Base-by-base conservation (phyloP, 2,329 filamentous ascomycete genomes). In the Scedosporium apiospermum region DNA sequence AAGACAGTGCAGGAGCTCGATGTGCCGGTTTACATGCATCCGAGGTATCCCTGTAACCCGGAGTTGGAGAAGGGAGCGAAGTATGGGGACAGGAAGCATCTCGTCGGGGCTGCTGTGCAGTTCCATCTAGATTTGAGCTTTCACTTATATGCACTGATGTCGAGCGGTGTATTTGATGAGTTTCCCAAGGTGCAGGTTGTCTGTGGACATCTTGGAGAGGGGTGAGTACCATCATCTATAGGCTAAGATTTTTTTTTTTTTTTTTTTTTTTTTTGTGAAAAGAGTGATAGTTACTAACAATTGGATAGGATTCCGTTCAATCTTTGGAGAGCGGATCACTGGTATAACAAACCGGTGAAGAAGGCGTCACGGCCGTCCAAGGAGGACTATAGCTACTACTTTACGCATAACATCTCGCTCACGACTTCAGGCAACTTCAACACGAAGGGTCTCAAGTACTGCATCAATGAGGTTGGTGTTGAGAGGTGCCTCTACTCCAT, bases 71-170 rank as follows among this genome's bases (percentile, higher is more conserved):
- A 62, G 3, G 68, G 66, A 3, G 66, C 65, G 18, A 67, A 66
- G 64, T 75, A 73, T 61, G 71, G 70, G 1, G 58, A 63, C 2
- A 66, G 73, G 34, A 71, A 66, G 59, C 74, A 75, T 46, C 65
- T 75, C 4, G 63, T 76, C 0, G 73, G 74, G 0, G 74, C 72
- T 1, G 73, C 69, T 0, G 71, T 75, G 34, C 71, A 73, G 64
- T 75, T 75, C 63, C 76, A 78, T 65, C 65, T 78, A 16, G 77
- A 78, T 64, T 64, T 79, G 42, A 76, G 73, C 65, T 76, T 75
- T 68, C 77, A 80, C 65, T 59, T 80, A n/a, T 78, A 78, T 65
- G 75, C 75, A 0, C 64, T 79, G n/a, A 74, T 71, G 63, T 77
- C 75, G 1, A 73, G 72, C 14, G 77, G 77, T 0, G 68, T 78